Evolutionary conservation across 257 asterid species (phyloP), one percentile per base, ranked within the genome.

Genomic region (Forsythia viridissima): DNA sequence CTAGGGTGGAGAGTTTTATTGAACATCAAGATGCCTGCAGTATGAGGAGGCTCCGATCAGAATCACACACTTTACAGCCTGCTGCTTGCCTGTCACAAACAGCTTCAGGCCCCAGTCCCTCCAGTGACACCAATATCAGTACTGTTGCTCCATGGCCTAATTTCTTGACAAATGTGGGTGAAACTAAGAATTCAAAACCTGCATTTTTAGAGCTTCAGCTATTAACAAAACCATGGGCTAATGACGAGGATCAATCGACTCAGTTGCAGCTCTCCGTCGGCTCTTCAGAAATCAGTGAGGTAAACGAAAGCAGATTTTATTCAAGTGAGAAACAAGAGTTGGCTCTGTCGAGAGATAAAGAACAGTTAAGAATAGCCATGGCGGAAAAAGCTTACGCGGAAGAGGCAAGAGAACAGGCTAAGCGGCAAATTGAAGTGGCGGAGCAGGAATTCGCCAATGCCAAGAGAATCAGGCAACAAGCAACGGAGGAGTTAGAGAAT

Each of bases 361-460:
- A 88, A 44, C 86, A 87, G 81, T 74, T 88, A 39, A 84, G 87
- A 46, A 6, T 79, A 1, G 97, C 92, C 2, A 76, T 88, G 78
- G 89, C 96, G 0, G 98, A 92, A 84, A 92, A 83, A 51, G 92
- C 90, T 0, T 86, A 88, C 6, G 96, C 98, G 0, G 97, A 90
- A 78, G 97, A 90, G 76, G 92, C 94, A 3, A 85, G 97, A 75
- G 80, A 51, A 71, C 90, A 85, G 66, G 93, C 97, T 6, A 86
- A 82, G 83, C 80, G 93, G 43, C 97, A 91, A 84, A 82, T 91
- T 4, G 97, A 91, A 82, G 15, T 82, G 67, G 98, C 97, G 5
- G 99, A 94, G 88, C 82, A 74, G 74, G 98, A 94, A 66, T 91
- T 94, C 34, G 82, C 86, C 0, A 86, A 89, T 20, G 97, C 99